Conservation (phyloP, 768 basidiomycete genomes). For the Kwoniella pini region DNA sequence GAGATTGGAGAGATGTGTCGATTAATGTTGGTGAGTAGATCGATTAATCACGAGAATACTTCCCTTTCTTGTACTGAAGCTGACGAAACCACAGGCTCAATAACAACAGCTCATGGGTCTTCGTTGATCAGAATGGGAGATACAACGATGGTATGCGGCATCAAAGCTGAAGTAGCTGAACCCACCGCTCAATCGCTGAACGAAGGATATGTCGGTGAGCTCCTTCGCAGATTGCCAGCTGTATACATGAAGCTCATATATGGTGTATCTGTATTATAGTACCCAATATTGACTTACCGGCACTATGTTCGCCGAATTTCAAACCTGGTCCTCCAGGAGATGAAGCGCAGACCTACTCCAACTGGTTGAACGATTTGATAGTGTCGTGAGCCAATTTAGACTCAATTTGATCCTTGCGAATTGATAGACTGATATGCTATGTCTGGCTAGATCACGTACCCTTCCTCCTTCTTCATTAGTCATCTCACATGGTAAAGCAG, state of each 20-base stretch:
- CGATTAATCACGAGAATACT: neutral
- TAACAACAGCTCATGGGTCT: conserved; percentile 91
- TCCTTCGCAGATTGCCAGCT: neutral
- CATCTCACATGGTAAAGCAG: conserved; percentile 77
- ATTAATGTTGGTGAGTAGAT: conserved; percentile 69
- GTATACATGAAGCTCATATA: neutral
- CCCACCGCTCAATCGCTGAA: conserved; percentile 75
- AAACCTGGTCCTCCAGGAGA: conserved; percentile 93
- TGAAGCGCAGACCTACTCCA: conserved; percentile 88
- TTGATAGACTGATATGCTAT: neutral
- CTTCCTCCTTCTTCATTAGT: conserved; percentile 62
- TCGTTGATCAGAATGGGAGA: conserved; percentile 86
- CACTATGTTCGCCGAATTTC: conserved; percentile 88
- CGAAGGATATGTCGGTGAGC: conserved; percentile 79
- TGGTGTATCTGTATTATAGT: conserved; percentile 59
- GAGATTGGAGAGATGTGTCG: conserved; percentile 71
- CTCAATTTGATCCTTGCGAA: too few species aligned
- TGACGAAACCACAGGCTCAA: conserved; percentile 66
- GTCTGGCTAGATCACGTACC: conserved; percentile 3
- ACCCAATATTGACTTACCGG: conserved; percentile 90
- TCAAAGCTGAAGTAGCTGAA: conserved; percentile 92
- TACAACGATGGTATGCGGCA: conserved; percentile 93
- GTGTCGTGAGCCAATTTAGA: conserved; percentile 69
- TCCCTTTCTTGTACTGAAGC: neutral
- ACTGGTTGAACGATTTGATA: conserved; percentile 76